Conservation (phyloP, 306 rosid genomes). For the Cucurbita pepo region DNA sequence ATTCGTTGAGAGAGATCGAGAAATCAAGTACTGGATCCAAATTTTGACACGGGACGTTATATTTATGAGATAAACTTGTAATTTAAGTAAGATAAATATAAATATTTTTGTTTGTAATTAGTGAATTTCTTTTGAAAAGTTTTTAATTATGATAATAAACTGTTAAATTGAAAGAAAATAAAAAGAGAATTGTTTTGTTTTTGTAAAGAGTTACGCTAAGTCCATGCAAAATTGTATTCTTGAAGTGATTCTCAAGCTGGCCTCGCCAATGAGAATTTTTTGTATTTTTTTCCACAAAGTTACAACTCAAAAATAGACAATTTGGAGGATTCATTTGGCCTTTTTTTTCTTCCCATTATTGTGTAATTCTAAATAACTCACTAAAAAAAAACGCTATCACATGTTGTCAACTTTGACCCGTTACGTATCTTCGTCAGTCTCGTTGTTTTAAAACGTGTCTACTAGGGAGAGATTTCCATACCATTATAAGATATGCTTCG, state of each 20-base stretch:
- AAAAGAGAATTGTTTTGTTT: background rate
- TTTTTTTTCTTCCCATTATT: background rate
- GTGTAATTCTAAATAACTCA: background rate
- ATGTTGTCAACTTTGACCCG: no score
- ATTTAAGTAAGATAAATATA: no score
- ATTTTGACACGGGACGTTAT: no score
- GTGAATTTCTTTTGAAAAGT: background rate
- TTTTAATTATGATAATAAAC: background rate
- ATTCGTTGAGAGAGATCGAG: no score
- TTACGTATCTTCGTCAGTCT: no score
- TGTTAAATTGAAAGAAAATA: background rate
- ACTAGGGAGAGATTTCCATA: no score
- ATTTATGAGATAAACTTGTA: no score
- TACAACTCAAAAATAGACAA: background rate
- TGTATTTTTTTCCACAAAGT: background rate
- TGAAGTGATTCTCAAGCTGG: background rate
- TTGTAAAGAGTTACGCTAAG: background rate
- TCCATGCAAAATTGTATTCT: background rate
- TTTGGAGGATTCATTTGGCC: background rate
- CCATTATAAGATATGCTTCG: no score
- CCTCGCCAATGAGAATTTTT: constrained; percentile 4
- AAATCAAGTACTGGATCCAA: no score
- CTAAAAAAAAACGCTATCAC: no score
- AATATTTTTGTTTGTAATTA: no score
- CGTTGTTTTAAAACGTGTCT: no score